phyloP scores from a whole-genome alignment of 2,329 filamentous ascomycete species.

The Claviceps sp. region DNA sequence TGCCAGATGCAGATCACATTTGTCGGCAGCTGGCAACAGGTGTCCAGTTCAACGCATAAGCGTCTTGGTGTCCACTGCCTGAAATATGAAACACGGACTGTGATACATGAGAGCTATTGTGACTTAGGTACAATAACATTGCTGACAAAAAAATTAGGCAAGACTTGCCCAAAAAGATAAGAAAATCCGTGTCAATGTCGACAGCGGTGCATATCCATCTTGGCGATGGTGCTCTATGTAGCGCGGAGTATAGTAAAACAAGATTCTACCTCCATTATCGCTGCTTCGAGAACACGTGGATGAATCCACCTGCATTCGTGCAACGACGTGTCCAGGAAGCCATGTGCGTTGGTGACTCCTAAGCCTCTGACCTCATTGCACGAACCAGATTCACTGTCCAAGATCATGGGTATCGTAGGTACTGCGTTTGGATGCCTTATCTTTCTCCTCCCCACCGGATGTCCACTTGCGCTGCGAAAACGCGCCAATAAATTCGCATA shows the following conservation, averaged over 20 bases:
- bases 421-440: background rate
- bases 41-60: background rate
- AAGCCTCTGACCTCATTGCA: background rate
- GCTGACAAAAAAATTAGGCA: background rate
- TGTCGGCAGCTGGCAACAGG: background rate
- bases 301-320: too few species aligned
- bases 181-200: background rate
- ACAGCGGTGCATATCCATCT: background rate
- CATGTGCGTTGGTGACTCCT: background rate
- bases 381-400: background rate
- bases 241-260: background rate
- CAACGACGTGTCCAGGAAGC: too few species aligned
- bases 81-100: background rate
- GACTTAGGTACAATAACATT: background rate
- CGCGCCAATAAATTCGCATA: conserved; percentile 3
- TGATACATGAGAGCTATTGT: too few species aligned
- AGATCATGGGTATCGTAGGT: background rate
- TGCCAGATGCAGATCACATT: background rate
- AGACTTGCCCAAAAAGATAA: background rate
- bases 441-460: background rate
- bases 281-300: background rate
- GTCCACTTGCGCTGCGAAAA: conserved; percentile 15
- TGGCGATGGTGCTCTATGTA: background rate
- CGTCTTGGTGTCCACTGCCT: background rate
- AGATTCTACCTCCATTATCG: background rate